Base-by-base conservation (phyloP, 1,284 basidiomycete species). In the Trichosporon sp. region DNA sequence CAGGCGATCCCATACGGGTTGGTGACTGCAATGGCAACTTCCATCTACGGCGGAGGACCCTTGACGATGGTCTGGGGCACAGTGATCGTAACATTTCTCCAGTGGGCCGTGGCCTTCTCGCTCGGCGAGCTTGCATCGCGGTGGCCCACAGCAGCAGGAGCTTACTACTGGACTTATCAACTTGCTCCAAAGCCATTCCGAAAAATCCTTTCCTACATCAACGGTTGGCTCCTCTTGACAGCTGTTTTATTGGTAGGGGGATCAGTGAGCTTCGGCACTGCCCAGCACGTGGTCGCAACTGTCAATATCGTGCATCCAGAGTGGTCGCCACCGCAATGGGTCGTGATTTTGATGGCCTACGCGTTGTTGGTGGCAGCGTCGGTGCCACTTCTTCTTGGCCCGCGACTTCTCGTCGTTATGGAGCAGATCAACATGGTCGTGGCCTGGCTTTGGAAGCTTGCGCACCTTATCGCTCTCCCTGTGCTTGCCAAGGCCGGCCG, bases 91-190 rank as follows among this genome's bases (percentile, higher is more conserved):
- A 67, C 60, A 6, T n/a, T 29, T 19, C 19, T 64, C 10, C 63
- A 67, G 34, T 64, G 65, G 63, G 21, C 49, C 0, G 59, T 67
- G 0, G 62, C 63, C 7, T 67, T 64, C 27, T 60, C 60, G 0
- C 54, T 67, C 2, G 65, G 63, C 16, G 65, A 67, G 31, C 54
- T 67, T 10, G 63, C 63, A 1, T 67, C 65, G 0, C 62, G 63
- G 1, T 67, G 63, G 62, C 65, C 65, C 2, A 67, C 65, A 0
- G 60, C 65, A 14, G 65, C 65, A 13, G 65, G 65, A 4, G 60
- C 63, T 16, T 67, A 67, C 58, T 67, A 67, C 58, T 67, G 65
- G 65, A 67, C 65, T 2, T 67, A 60, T 36, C 62, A 67, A 54
- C 60, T 67, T 5, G 65, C 65, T 7, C 65, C 65, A 4, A 62